phyloP scores from a whole-genome alignment of 306 rosid genomes.

The Quercus rubra region DNA sequence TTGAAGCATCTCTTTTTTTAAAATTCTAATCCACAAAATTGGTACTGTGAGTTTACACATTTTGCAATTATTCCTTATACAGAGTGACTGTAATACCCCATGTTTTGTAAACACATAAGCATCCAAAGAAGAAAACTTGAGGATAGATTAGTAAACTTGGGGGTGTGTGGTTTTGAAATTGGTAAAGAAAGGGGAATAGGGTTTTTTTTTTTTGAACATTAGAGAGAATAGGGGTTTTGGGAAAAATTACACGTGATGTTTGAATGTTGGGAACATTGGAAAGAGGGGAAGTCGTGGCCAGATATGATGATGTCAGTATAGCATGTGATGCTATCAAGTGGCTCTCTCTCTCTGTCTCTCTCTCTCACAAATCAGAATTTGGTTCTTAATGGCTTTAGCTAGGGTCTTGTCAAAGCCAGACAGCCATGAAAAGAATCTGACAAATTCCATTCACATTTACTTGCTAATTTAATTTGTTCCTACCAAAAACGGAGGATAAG shows the following conservation, averaged over 20 bases:
- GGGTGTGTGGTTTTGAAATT: not conserved
- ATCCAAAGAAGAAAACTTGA: not conserved
- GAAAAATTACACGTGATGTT: conserved; percentile 48
- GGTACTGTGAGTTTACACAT: conserved; percentile 6
- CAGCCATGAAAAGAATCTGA: conserved; percentile 26
- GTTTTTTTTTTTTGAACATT: not conserved
- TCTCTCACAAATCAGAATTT: not conserved
- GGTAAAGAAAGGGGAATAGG: conserved; percentile 1
- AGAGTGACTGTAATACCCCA: conserved; percentile 12
- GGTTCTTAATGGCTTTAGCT: conserved; percentile 19
- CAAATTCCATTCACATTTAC: conserved; percentile 39
- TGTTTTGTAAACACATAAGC: not conserved
- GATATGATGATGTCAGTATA: conserved; percentile 60
- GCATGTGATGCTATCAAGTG: conserved; percentile 73
- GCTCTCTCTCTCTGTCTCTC: conserved; percentile 20
- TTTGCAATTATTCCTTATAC: not conserved
- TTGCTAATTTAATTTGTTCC: conserved; percentile 20
- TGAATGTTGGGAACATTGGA: conserved; percentile 58
- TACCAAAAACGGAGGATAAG: not conserved
- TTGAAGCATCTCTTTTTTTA: conserved; percentile 31
- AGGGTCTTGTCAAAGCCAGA: conserved; percentile 22
- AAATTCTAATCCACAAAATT: conserved; percentile 15
- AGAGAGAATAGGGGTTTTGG: conserved; percentile 10
- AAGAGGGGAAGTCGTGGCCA: conserved; percentile 57
- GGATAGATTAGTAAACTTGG: not conserved